Percentiles rank a stretch among this genome's conserved stretches.
phyloP scores from a whole-genome alignment of 2,329 filamentous ascomycete species.

The Emydomyces testavorans region DNA sequence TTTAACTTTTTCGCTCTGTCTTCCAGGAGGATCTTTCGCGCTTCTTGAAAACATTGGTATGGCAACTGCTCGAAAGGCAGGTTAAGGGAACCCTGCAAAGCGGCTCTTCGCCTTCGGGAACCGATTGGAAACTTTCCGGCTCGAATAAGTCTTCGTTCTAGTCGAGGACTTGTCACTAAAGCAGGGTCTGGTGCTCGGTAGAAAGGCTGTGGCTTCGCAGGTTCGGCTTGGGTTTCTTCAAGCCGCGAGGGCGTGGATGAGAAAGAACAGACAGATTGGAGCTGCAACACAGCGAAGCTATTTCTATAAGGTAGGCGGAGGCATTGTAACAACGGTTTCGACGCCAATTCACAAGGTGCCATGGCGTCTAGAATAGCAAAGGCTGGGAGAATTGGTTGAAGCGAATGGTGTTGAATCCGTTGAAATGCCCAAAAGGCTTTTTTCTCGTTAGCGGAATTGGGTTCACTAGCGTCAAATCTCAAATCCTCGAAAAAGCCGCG shows the following conservation, averaged over 20 bases:
- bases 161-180: constrained; percentile 51
- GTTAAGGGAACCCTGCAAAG: constrained; percentile 51
- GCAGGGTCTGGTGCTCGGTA: constrained; percentile 47
- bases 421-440: constrained; percentile 3
- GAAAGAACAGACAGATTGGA: constrained; percentile 37
- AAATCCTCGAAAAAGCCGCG: no score
- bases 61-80: constrained; percentile 87
- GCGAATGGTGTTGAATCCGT: constrained; percentile 17
- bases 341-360: constrained; percentile 35
- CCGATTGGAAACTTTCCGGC: constrained; percentile 62
- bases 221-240: constrained; percentile 36
- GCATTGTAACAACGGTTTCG: constrained; percentile 34
- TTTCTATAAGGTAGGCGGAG: constrained; percentile 29
- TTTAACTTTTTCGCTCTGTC: constrained; percentile 73
- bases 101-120: constrained; percentile 70
- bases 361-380: constrained; percentile 21
- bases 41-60: constrained; percentile 97
- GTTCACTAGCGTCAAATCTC: no score
- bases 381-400: constrained; percentile 11
- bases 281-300: constrained; percentile 25
- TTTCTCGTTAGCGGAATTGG: constrained; percentile 13
- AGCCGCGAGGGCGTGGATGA: constrained; percentile 36
- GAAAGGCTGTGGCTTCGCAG: constrained; percentile 30
- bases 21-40: constrained; percentile 64
- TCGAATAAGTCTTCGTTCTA: constrained; percentile 58